Conservation (phyloP, 495 filamentous ascomycete species). For the Xylaria nigripes region DNA sequence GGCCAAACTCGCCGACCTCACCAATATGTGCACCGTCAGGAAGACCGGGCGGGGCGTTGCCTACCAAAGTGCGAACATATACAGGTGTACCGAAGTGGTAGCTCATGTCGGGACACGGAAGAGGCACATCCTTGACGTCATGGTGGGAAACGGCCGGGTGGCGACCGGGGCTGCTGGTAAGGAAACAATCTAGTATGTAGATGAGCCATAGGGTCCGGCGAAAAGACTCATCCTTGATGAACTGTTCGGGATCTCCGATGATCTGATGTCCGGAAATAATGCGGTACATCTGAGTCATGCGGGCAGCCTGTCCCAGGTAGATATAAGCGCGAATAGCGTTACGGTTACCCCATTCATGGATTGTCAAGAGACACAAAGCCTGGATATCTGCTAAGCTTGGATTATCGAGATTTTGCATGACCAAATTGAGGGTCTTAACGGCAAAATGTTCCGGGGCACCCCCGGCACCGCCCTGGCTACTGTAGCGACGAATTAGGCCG, state of each 20-base stretch:
- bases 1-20: conserved; percentile 44
- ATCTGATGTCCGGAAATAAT: conserved; percentile 39
- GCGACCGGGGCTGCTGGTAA: conserved; percentile 46
- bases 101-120: conserved; percentile 44
- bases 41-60: conserved; percentile 28
- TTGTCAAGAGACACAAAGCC: conserved; percentile 42
- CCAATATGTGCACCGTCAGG: conserved; percentile 26
- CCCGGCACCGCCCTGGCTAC: conserved; percentile 34
- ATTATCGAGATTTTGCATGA: conserved; percentile 40
- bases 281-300: conserved; percentile 47
- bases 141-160: conserved; percentile 39
- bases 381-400: conserved; percentile 45
- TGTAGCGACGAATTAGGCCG: conserved; percentile 41
- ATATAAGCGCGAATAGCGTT: conserved; percentile 46
- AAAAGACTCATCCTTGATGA: conserved; percentile 45
- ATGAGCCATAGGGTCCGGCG: conserved; percentile 45
- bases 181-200: conserved; percentile 46
- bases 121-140: conserved; percentile 39
- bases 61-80: conserved; percentile 37
- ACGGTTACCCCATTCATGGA: conserved; percentile 45
- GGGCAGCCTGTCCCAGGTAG: conserved; percentile 42
- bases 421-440: conserved; percentile 37
- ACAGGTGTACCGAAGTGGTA: conserved; percentile 43
- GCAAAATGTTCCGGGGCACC: conserved; percentile 42
- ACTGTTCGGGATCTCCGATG: conserved; percentile 38